Percentiles rank a stretch among this genome's conserved stretches.
Conservation (phyloP, 192 early-diverging fungal species). For the Backusella tuberculispora region DNA sequence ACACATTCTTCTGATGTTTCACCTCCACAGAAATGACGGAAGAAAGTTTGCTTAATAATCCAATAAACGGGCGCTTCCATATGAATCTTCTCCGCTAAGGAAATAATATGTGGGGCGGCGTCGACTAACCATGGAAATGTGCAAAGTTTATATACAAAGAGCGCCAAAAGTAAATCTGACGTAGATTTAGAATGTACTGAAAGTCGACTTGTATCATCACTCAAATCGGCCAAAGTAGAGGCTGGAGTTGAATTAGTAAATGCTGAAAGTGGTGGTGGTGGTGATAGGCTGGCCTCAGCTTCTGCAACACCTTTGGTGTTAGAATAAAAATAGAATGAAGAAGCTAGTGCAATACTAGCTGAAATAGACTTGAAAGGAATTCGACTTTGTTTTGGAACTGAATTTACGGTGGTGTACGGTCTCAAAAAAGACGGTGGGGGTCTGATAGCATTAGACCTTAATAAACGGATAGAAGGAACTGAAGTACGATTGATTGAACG, state of each 20-base stretch:
- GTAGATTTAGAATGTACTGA: slow-evolving; percentile 55
- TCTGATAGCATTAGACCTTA: not conserved
- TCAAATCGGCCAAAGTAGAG: slow-evolving; percentile 35
- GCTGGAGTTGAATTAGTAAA: slow-evolving; percentile 20
- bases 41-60: slow-evolving; percentile 85
- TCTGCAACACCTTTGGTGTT: not conserved
- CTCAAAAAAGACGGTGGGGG: not conserved
- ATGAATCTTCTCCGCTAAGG: slow-evolving; percentile 53
- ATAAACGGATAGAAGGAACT: not conserved
- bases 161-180: slow-evolving; percentile 61
- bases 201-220: slow-evolving; percentile 43
- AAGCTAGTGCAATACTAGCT: not conserved
- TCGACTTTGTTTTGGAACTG: not conserved
- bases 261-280: slow-evolving; percentile 17
- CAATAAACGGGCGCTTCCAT: slow-evolving; percentile 60
- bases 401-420: not conserved
- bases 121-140: slow-evolving; percentile 65
- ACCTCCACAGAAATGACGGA: slow-evolving; percentile 90
- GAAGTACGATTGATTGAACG: slow-evolving; percentile 14
- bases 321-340: not conserved
- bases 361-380: slow-evolving; percentile 22
- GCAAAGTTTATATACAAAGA: slow-evolving; percentile 76
- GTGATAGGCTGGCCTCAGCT: not conserved
- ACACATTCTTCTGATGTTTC: slow-evolving; percentile 84
- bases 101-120: slow-evolving; percentile 58